phyloP scores from a whole-genome alignment of 1,284 basidiomycete genomes.

The Cerrena zonata region DNA sequence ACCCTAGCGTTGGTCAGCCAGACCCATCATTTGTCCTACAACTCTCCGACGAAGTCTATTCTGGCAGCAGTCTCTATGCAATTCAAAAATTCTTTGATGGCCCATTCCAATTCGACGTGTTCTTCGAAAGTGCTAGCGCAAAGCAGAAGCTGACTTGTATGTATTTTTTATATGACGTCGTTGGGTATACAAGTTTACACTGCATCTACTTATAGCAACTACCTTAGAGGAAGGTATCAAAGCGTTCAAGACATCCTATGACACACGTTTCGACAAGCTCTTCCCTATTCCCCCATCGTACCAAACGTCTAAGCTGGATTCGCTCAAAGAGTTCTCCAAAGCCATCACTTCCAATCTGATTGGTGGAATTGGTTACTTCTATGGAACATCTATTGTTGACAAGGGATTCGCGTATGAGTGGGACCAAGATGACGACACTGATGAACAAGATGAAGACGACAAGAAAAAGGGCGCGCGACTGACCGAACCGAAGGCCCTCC shows the following conservation, averaged over 20 bases:
- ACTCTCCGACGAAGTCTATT: conserved; percentile 68
- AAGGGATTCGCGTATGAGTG: conserved; percentile 80
- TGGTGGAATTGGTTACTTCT: conserved; percentile 91
- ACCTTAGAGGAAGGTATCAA: conserved; percentile 65
- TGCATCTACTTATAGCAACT: conserved; percentile 36
- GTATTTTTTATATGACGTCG: conserved; percentile 18
- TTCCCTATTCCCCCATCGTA: conserved; percentile 65
- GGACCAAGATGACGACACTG: conserved; percentile 66
- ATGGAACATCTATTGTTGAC: conserved; percentile 86
- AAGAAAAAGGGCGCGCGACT: conserved; percentile 52
- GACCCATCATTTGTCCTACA: conserved; percentile 77
- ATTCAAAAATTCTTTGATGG: conserved; percentile 83
- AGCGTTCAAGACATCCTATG: conserved; percentile 58
- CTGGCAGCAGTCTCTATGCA: conserved; percentile 75
- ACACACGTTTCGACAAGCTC: conserved; percentile 58
- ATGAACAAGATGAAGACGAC: conserved; percentile 36
- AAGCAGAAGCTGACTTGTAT: conserved; percentile 58
- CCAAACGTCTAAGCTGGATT: conserved; percentile 39
- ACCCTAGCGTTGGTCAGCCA: conserved; percentile 47
- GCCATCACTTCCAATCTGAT: conserved; percentile 84
- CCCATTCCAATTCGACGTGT: conserved; percentile 80
- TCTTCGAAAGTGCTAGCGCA: conserved; percentile 70
- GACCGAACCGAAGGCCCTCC: conserved; percentile 69
- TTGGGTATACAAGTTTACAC: conserved; percentile 1
- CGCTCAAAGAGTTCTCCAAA: conserved; percentile 73